phyloP scores from a whole-genome alignment of 495 filamentous ascomycete genomes.

The Penicillium maclennaniae region DNA sequence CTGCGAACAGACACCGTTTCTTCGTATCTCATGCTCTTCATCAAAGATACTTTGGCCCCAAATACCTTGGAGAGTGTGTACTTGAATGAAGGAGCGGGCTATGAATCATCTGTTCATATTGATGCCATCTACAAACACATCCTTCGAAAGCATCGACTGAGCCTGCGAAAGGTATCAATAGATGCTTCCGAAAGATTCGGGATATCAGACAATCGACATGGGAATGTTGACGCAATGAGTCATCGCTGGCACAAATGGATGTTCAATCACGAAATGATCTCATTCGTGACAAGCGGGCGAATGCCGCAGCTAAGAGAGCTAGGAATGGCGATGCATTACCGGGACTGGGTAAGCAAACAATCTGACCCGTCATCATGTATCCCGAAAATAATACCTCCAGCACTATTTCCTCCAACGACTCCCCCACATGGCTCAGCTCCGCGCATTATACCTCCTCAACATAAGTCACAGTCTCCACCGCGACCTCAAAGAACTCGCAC shows the following conservation, averaged over 20 bases:
- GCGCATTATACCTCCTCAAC: constrained; percentile 73
- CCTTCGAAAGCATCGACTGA: constrained; percentile 66
- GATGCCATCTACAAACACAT: constrained; percentile 73
- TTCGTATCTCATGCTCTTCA: constrained; percentile 69
- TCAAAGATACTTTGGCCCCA: constrained; percentile 80
- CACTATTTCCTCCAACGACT: constrained; percentile 85
- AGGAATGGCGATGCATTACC: constrained; percentile 71
- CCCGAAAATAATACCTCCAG: constrained; percentile 40
- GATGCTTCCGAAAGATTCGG: constrained; percentile 59
- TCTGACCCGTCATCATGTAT: too few species aligned
- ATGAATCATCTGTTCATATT: constrained; percentile 58
- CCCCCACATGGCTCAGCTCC: constrained; percentile 69
- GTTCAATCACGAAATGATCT: constrained; percentile 66
- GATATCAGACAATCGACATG: background rate
- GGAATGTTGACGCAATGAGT: constrained; percentile 31
- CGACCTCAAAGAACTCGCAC: constrained; percentile 66
- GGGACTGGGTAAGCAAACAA: constrained; percentile 72
- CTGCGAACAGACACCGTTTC: constrained; percentile 84
- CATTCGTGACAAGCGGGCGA: constrained; percentile 76
- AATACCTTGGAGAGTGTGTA: constrained; percentile 83
- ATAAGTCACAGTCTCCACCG: constrained; percentile 62
- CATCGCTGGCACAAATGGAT: constrained; percentile 70
- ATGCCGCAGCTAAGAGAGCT: constrained; percentile 76
- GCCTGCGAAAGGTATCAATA: constrained; percentile 73
- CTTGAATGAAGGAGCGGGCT: constrained; percentile 66